These are phyloP conservation scores for Aspergillus luchuensis DNA, from an alignment of 2,329 filamentous ascomycete species.

Conservation along the genomic window DNA sequence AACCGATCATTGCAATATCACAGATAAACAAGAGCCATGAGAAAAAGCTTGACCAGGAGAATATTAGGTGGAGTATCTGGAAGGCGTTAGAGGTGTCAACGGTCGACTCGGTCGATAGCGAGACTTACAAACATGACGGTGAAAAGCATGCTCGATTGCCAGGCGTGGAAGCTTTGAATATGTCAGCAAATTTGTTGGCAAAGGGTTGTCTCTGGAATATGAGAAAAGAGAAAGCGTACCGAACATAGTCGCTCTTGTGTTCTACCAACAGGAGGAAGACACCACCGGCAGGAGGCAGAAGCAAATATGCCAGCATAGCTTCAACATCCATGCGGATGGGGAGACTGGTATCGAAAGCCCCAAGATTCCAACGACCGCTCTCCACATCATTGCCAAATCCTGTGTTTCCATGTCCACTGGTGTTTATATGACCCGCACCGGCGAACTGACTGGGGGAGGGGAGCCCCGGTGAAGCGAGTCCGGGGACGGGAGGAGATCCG, in stretches of 20 bases:
- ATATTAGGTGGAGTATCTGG: constrained; percentile 78
- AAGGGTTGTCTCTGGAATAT: neutral
- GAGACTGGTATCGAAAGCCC: constrained; percentile 82
- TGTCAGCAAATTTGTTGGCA: constrained; percentile 7
- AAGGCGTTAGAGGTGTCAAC: constrained; percentile 31
- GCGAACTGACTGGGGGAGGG: constrained; percentile 45
- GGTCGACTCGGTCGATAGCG: neutral
- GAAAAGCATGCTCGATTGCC: constrained; percentile 87
- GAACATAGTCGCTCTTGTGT: constrained; percentile 94
- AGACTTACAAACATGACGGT: constrained; percentile 61
- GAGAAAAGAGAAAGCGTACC: constrained; percentile 55
- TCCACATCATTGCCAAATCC: constrained; percentile 45
- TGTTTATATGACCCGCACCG: constrained; percentile 29
- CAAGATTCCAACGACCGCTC: constrained; percentile 66
- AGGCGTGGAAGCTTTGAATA: constrained; percentile 78
- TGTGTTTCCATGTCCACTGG: constrained; percentile 42
- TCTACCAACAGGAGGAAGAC: constrained; percentile 83
- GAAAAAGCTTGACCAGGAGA: constrained; percentile 80
- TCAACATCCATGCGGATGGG: constrained; percentile 86
- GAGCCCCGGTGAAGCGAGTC: constrained; percentile 46
- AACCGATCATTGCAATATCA: constrained; percentile 75
- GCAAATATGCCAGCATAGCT: constrained; percentile 84
- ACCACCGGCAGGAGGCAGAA: constrained; percentile 80
- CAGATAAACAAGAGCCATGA: constrained; percentile 79
- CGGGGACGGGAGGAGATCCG: constrained; percentile 48